These are phyloP conservation scores for Candida silvicultrix DNA, from an alignment of 805 yeast genomes.

Conservation along the genomic window DNA sequence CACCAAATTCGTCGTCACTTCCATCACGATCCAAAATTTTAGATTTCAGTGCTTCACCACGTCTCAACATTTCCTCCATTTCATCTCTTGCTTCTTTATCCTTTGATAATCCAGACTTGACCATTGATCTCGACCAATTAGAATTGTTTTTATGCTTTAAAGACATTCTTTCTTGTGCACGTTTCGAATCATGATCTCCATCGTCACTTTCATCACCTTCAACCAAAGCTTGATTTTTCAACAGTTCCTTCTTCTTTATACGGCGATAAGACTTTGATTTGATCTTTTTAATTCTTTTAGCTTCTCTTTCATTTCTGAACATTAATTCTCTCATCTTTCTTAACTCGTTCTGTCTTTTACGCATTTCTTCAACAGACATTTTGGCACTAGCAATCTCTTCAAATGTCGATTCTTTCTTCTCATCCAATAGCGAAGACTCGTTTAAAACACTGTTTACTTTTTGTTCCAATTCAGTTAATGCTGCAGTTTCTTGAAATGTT, in stretches of 20 bases:
- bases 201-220: slow-evolving; percentile 49
- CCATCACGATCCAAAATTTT: slow-evolving; percentile 60
- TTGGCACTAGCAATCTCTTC: slow-evolving; percentile 83
- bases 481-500: slow-evolving; percentile 42
- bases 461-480: slow-evolving; percentile 55
- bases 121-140: slow-evolving; percentile 87
- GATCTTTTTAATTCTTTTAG: slow-evolving; percentile 88
- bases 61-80: slow-evolving; percentile 89
- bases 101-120: slow-evolving; percentile 83
- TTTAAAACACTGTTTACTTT: slow-evolving; percentile 55
- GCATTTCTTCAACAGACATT: slow-evolving; percentile 73
- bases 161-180: slow-evolving; percentile 92
- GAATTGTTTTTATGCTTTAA: slow-evolving; percentile 84
- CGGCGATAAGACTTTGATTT: slow-evolving; percentile 87
- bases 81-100: slow-evolving; percentile 82
- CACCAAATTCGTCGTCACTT: slow-evolving; percentile 34
- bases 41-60: slow-evolving; percentile 70
- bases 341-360: slow-evolving; percentile 71
- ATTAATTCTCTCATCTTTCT: slow-evolving; percentile 91
- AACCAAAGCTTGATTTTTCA: slow-evolving; percentile 62
- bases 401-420: slow-evolving; percentile 71
- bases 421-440: slow-evolving; percentile 64
- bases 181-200: slow-evolving; percentile 60
- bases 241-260: slow-evolving; percentile 77
- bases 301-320: slow-evolving; percentile 91